phyloP scores from a whole-genome alignment of 2,329 filamentous ascomycete species.

The Penicillium digitatum region DNA sequence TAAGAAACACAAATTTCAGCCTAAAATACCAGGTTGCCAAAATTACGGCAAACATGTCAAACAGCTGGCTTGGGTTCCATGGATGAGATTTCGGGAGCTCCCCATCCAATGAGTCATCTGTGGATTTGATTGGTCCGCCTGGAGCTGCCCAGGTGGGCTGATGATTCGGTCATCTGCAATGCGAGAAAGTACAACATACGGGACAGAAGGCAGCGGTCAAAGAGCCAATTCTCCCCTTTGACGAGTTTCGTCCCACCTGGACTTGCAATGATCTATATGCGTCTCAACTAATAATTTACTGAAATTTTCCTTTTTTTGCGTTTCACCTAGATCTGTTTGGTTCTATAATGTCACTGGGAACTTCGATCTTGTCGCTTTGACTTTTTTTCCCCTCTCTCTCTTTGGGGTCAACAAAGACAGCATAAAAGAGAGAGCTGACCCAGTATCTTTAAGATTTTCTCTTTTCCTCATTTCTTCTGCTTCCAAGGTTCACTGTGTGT shows the following conservation, averaged over 20 bases:
- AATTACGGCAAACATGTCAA: constrained; percentile 6
- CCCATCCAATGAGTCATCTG: constrained; percentile 14
- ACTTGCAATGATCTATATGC: constrained; percentile 9
- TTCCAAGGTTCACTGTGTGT: neutral
- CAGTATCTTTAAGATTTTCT: neutral
- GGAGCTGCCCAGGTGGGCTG: constrained; percentile 2
- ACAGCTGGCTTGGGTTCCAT: neutral
- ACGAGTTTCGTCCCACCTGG: constrained; percentile 13
- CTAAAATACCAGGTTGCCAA: neutral
- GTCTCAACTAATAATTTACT: constrained; percentile 18
- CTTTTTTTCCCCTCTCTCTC: neutral
- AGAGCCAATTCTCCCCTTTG: constrained; percentile 1
- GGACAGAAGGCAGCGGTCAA: constrained; percentile 6
- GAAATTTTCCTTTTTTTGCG: neutral
- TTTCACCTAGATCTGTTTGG: constrained; percentile 6
- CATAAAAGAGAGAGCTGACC: neutral
- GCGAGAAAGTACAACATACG: neutral
- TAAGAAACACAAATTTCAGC: constrained; percentile 8
- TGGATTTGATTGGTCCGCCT: constrained; percentile 15
- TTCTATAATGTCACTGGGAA: constrained; percentile 13
- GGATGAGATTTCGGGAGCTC: constrained; percentile 16
- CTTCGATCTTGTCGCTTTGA: constrained; percentile 1
- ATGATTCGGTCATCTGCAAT: constrained; percentile 19
- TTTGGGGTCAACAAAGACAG: constrained; percentile 3
- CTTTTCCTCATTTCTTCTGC: neutral